phyloP scores from a whole-genome alignment of 768 basidiomycete genomes.

The Xerocomus brunneocitrinus region DNA sequence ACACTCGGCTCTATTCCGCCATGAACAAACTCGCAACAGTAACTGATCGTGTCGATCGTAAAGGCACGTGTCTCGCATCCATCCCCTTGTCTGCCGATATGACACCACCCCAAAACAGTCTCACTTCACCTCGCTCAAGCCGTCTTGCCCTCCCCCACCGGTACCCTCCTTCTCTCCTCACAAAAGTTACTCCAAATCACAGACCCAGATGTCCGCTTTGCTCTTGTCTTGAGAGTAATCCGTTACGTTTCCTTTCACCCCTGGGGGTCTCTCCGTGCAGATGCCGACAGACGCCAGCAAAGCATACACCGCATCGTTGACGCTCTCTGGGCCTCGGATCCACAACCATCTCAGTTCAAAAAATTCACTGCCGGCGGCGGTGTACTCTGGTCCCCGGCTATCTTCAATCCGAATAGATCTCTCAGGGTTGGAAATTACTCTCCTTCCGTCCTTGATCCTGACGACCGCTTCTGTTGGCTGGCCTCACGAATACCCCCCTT shows the following conservation, averaged over 20 bases:
- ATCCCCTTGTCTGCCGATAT: not conserved
- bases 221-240: slow-evolving; percentile 50
- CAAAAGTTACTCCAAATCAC: slow-evolving; percentile 31
- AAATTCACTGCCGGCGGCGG: slow-evolving; percentile 55
- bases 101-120: slow-evolving; percentile 38
- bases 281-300: slow-evolving; percentile 47
- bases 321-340: slow-evolving; percentile 42
- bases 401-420: slow-evolving; percentile 25
- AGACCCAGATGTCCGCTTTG: slow-evolving; percentile 34
- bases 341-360: slow-evolving; percentile 17
- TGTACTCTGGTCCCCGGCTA: slow-evolving; percentile 60
- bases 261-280: slow-evolving; percentile 69
- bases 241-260: slow-evolving; percentile 70
- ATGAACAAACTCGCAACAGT: slow-evolving; percentile 34
- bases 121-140: slow-evolving; percentile 36
- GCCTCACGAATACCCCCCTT: slow-evolving; percentile 54
- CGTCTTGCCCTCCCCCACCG: slow-evolving; percentile 41
- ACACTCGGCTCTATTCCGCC: slow-evolving; percentile 36
- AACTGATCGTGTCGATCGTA: slow-evolving; percentile 38
- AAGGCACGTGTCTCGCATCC: slow-evolving; percentile 34
- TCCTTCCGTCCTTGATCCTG: slow-evolving; percentile 7
- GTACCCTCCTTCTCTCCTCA: slow-evolving; percentile 47
- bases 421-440: slow-evolving; percentile 19
- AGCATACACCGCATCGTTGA: slow-evolving; percentile 46
- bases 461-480: slow-evolving; percentile 50